A percentile compares a stretch with the other conserved stretches of the same genome.
Evolutionary conservation across 257 asterid species (phyloP).

Genomic region (Gentiana macrophylla): DNA sequence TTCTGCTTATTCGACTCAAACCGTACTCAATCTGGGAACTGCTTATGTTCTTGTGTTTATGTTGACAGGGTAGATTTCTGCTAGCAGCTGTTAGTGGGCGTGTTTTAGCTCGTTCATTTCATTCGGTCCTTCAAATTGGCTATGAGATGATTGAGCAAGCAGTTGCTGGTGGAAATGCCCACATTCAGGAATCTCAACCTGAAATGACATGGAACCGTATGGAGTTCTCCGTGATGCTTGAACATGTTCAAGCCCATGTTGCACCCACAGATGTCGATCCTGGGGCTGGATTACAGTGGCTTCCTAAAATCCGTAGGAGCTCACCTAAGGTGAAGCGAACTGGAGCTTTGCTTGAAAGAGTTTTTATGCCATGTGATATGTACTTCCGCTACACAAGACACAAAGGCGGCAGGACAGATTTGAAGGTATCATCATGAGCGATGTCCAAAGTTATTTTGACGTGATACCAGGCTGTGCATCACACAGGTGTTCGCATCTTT

Average conservation of each 20-base stretch:
- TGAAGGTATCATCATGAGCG: slow-evolving; percentile 50
- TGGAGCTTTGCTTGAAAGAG: slow-evolving; percentile 97
- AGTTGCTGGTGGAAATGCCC: slow-evolving; percentile 56
- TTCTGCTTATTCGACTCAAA: not conserved
- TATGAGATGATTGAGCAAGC: slow-evolving; percentile 83
- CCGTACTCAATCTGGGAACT: slow-evolving; percentile 6
- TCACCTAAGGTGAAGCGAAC: slow-evolving; percentile 98
- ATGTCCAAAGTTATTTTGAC: not conserved
- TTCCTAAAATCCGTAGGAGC: slow-evolving; percentile 90
- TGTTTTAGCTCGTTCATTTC: slow-evolving; percentile 96
- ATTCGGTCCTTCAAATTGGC: slow-evolving; percentile 89
- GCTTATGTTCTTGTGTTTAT: slow-evolving; percentile 4
- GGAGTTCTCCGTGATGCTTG: slow-evolving; percentile 97
- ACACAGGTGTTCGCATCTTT: not conserved
- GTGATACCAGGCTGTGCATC: not conserved
- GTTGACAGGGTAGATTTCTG: slow-evolving; percentile 93
- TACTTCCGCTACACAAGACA: slow-evolving; percentile 92
- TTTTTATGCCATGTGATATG: slow-evolving; percentile 99
- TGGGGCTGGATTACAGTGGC: slow-evolving; percentile 99
- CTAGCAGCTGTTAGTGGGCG: slow-evolving; percentile 99
- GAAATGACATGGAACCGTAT: slow-evolving; percentile 94
- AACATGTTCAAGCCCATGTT: slow-evolving; percentile 99
- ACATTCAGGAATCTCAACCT: slow-evolving; percentile 75
- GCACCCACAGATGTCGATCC: slow-evolving; percentile 99
- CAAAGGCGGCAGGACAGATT: slow-evolving; percentile 91